Evolutionary conservation across 257 asterid genomes (phyloP).

Genomic region (Cruciata laevipes): DNA sequence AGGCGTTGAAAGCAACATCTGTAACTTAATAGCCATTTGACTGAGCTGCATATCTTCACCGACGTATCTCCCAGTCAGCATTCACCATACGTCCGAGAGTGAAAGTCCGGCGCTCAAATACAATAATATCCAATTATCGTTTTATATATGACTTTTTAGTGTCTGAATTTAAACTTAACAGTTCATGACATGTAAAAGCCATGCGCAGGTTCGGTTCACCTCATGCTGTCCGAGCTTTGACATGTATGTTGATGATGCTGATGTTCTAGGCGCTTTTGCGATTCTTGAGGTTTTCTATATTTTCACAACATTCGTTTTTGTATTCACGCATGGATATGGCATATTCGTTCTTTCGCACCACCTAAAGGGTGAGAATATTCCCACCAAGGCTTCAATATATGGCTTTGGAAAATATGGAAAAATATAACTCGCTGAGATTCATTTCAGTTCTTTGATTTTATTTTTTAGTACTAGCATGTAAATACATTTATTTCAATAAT

Average conservation of each 20-base stretch:
- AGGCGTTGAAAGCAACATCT: not conserved
- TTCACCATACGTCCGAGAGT: not conserved
- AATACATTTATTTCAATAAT: too few species aligned
- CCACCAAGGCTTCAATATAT: not conserved
- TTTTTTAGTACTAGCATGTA: too few species aligned
- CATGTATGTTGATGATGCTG: not conserved
- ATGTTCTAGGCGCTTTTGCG: not conserved
- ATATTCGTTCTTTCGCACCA: not conserved
- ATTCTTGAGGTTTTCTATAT: not conserved
- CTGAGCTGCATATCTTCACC: not conserved
- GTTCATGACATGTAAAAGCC: slow-evolving; percentile 11
- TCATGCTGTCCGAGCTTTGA: not conserved
- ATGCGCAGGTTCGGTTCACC: slow-evolving; percentile 6
- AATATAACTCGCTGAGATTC: too few species aligned
- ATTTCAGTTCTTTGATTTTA: too few species aligned
- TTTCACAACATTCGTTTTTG: not conserved
- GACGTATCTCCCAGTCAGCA: not conserved
- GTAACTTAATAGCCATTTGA: not conserved
- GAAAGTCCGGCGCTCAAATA: not conserved
- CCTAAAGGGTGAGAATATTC: not conserved
- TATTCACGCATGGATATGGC: not conserved
- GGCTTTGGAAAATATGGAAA: too few species aligned
- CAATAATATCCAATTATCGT: not conserved
- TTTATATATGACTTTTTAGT: not conserved
- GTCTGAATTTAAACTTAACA: not conserved